Conservation (phyloP, 2,329 filamentous ascomycete species). For the Apiospora aurea region DNA sequence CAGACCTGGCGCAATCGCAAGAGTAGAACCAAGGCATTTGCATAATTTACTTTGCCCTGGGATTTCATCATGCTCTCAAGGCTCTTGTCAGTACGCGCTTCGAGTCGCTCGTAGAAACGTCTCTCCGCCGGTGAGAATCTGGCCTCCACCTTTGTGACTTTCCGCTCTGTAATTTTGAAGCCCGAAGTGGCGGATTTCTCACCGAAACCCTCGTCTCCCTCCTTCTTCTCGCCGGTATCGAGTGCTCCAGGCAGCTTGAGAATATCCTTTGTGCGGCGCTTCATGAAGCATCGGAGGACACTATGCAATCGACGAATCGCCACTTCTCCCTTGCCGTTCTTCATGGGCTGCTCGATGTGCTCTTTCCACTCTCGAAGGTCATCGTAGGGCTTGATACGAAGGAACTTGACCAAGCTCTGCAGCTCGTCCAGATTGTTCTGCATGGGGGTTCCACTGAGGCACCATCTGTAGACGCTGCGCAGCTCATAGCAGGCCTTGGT, state of each 20-base stretch:
- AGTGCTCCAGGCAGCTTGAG: slow-evolving; percentile 85
- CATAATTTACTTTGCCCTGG: slow-evolving; percentile 83
- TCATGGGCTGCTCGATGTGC: slow-evolving; percentile 88
- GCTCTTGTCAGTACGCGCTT: slow-evolving; percentile 83
- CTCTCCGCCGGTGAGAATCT: slow-evolving; percentile 83
- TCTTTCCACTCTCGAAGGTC: slow-evolving; percentile 88
- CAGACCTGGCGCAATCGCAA: slow-evolving; percentile 90
- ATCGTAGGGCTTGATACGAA: slow-evolving; percentile 90
- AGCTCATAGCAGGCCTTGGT: slow-evolving; percentile 91
- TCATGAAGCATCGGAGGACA: slow-evolving; percentile 94
- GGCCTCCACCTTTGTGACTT: slow-evolving; percentile 80
- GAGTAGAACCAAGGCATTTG: slow-evolving; percentile 91
- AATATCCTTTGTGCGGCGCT: slow-evolving; percentile 97
- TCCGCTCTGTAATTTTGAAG: slow-evolving; percentile 92
- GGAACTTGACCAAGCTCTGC: slow-evolving; percentile 90
- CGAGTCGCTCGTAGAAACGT: slow-evolving; percentile 84
- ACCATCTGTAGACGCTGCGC: slow-evolving; percentile 90
- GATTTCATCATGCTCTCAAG: slow-evolving; percentile 93
- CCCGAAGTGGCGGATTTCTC: slow-evolving; percentile 59
- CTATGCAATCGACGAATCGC: slow-evolving; percentile 87
- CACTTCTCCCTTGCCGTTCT: slow-evolving; percentile 85
- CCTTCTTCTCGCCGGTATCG: slow-evolving; percentile 74
- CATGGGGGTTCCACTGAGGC: slow-evolving; percentile 94
- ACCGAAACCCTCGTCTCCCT: slow-evolving; percentile 57
- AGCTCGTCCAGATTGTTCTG: slow-evolving; percentile 98